Base-by-base conservation (phyloP, 768 basidiomycete genomes). In the Kwoniella bestiolae region DNA sequence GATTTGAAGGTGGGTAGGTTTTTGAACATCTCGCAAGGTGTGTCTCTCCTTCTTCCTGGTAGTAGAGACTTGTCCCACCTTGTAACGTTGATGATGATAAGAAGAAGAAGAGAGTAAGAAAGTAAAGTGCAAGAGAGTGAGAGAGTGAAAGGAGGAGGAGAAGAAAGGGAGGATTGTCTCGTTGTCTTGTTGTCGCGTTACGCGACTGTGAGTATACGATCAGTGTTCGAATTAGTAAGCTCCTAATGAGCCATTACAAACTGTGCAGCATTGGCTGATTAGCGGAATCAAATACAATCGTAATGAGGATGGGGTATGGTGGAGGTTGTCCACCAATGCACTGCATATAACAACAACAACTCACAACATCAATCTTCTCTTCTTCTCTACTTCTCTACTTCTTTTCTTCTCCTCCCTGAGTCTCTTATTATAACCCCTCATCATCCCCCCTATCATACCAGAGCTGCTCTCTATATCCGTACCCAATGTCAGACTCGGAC, bases 1-100 rank as follows among this genome's bases (percentile, higher is more conserved):
- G 78, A 77, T 59, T 79, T 79, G 69, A 80, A 69, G 5, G 67
- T 71, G 31, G 77, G 74, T 23, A 78, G 69, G 21, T 72, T 70
- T 28, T 64, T 63, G 66, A 78, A 74, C 77, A 78, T 74, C 49
- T 47, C 45, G n/a, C n/a, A n/a, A n/a, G n/a, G n/a, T n/a, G n/a
- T n/a, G n/a, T n/a, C n/a, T n/a, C n/a, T n/a, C n/a, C n/a, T n/a
- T n/a, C n/a, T n/a, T n/a, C n/a, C n/a, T n/a, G n/a, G n/a, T n/a
- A n/a, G n/a, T n/a, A n/a, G n/a, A n/a, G n/a, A n/a, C n/a, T n/a
- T n/a, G n/a, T n/a, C n/a, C n/a, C n/a, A n/a, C n/a, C n/a, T n/a
- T n/a, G n/a, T n/a, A n/a, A n/a, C n/a, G n/a, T n/a, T n/a, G n/a
- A n/a, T n/a, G n/a, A n/a, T n/a, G n/a, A n/a, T n/a, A n/a, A n/a